Percentiles rank a stretch among this genome's conserved stretches.
phyloP scores from a whole-genome alignment of 2,329 filamentous ascomycete species.

The Colletotrichum orbiculare region DNA sequence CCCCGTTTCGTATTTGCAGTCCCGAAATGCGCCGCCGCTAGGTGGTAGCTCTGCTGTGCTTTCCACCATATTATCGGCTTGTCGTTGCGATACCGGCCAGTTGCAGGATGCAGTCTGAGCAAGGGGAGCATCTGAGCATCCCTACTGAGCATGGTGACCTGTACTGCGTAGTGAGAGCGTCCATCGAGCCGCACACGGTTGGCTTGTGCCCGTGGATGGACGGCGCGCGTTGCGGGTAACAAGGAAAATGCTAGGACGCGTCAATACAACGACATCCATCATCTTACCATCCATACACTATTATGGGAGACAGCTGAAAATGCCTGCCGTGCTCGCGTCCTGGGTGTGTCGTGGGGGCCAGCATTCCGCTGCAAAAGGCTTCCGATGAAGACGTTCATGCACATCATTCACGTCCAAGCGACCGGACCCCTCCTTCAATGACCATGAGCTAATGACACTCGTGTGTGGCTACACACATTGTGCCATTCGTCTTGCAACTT shows the following conservation, averaged over 20 bases:
- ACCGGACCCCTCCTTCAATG: neutral
- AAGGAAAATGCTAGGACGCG: neutral
- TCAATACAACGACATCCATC: too few relatives aligned
- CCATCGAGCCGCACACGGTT: neutral
- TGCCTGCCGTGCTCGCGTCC: constrained; percentile 11
- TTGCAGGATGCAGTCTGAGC: constrained; percentile 4
- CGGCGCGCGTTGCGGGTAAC: constrained; percentile 7
- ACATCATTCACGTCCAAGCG: constrained; percentile 19
- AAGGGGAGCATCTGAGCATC: constrained; percentile 10
- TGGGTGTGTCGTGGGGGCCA: neutral
- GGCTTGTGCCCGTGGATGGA: neutral
- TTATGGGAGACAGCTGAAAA: neutral
- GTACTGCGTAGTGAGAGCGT: neutral
- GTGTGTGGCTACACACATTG: neutral
- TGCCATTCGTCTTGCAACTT: neutral
- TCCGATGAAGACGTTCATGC: constrained; percentile 12
- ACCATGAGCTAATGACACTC: neutral
- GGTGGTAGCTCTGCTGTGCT: constrained; percentile 8
- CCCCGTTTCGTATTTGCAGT: constrained; percentile 11
- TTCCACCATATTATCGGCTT: neutral
- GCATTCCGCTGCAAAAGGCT: neutral
- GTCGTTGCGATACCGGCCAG: constrained; percentile 27
- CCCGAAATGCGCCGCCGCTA: neutral
- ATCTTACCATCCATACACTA: too few relatives aligned
- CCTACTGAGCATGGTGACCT: constrained; percentile 6